Evolutionary conservation across 2,329 filamentous ascomycete species (phyloP), one percentile per base, ranked within the genome.

Genomic region (Coleophoma crateriformis): DNA sequence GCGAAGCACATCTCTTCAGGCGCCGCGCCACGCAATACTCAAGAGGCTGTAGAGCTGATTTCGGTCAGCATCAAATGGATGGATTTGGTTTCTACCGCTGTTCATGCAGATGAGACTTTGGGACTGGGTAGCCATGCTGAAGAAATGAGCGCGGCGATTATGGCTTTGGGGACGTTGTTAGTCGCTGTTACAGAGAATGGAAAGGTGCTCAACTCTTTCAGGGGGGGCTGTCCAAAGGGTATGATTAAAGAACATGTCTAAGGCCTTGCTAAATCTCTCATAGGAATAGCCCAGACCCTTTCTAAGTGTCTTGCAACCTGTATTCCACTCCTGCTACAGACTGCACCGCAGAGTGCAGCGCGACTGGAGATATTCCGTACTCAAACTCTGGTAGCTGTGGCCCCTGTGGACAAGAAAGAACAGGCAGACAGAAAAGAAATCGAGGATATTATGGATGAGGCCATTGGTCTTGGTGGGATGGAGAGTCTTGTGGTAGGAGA

Each of bases 131-230:
- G 68, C 65, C 39, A 69, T 70, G 1, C 73, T 73, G 45, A 65
- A 69, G 74, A 83, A 33, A 82, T 85, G 46, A 77, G 83, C 70
- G 80, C 76, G 41, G 73, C 83, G 2, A 75, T 81, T 17, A 79
- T 82, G 42, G 84, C 81, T 0, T 77, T 88, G 52, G 79, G 84
- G 2, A 77, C 84, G 61, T 69, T 88, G 15, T 67, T 87, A 6
- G 68, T 86, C 45, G 76, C 78, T 0, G 70, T 86, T 11, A 76
- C 79, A 48, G 83, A 88, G 54, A 85, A 83, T 55, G 67, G 68
- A 3, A 68, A 71, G 4, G 73, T 87, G 11, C 63, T 84, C 4
- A 67, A 69, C 41, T 73, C 78, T 3, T 64, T 88, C 44, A 72
- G 57, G 71, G 75, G 0, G 67, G 71, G 45, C 50, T 54, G 13